These are phyloP conservation scores for Domatiomyces catenatus DNA, from an alignment of 2,329 filamentous ascomycete genomes.

Conservation along the genomic window DNA sequence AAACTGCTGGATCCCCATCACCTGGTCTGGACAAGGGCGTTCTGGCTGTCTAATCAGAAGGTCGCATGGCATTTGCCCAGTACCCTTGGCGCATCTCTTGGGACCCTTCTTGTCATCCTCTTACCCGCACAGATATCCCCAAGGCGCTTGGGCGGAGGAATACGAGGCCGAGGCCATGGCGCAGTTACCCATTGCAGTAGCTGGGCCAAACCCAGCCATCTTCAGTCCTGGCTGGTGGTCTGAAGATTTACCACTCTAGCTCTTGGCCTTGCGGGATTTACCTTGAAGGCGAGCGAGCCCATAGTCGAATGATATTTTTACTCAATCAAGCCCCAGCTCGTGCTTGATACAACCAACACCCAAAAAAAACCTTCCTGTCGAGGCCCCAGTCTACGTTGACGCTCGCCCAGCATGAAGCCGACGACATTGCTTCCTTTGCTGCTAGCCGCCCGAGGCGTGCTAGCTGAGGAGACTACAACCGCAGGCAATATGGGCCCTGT, in stretches of 20 bases:
- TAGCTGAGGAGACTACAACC: slow-evolving; percentile 5
- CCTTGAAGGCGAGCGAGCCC: no score
- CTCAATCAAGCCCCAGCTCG: no score
- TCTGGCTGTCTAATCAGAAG: no score
- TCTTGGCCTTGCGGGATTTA: no score
- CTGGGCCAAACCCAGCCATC: not conserved
- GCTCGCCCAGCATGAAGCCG: not conserved
- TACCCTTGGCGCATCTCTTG: no score
- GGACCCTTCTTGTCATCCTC: not conserved
- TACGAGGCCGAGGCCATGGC: not conserved
- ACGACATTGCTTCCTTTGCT: not conserved
- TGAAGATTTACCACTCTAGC: not conserved
- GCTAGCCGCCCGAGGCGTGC: slow-evolving; percentile 1
- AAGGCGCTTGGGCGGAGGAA: not conserved
- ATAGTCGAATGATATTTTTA: no score
- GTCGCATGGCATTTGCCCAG: no score
- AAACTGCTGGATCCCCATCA: not conserved
- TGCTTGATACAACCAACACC: no score
- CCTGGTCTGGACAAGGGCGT: no score
- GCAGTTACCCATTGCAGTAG: not conserved
- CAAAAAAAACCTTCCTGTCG: not conserved
- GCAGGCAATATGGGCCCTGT: slow-evolving; percentile 37
- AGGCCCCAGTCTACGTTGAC: not conserved
- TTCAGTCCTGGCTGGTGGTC: not conserved
- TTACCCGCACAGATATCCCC: not conserved